Conservation (phyloP, 2,329 filamentous ascomycete genomes). For the Drechmeria coniospora region DNA sequence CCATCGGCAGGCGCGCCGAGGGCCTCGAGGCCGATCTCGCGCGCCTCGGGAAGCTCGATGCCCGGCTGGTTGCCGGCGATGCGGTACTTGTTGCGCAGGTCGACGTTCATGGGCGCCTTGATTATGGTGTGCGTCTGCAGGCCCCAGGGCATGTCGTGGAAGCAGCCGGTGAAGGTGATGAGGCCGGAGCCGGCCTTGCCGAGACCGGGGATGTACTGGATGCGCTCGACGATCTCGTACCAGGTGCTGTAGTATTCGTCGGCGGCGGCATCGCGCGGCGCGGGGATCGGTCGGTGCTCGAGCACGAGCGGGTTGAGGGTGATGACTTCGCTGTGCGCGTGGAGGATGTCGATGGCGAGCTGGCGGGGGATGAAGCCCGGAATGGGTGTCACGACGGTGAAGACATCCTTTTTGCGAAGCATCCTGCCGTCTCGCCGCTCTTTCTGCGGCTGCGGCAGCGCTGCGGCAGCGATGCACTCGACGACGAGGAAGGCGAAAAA, state of each 20-base stretch:
- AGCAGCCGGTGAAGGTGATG: constrained; percentile 55
- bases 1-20: constrained; percentile 49
- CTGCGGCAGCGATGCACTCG: no score
- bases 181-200: constrained; percentile 49
- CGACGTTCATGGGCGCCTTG: constrained; percentile 51
- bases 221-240: constrained; percentile 58
- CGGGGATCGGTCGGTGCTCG: constrained; percentile 45
- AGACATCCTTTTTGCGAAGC: constrained; percentile 47
- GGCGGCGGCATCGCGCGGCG: constrained; percentile 49
- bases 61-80: constrained; percentile 55
- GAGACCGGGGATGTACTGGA: constrained; percentile 51
- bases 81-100: constrained; percentile 52
- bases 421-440: constrained; percentile 14
- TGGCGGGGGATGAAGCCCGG: constrained; percentile 56
- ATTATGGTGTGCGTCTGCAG: constrained; percentile 59
- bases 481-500: no score
- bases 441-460: not conserved
- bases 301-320: constrained; percentile 55
- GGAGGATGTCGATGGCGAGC: constrained; percentile 56
- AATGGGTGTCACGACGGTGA: constrained; percentile 56
- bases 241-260: constrained; percentile 61
- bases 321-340: constrained; percentile 56
- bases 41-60: constrained; percentile 41
- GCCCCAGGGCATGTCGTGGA: constrained; percentile 58
- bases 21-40: constrained; percentile 42